Evolutionary conservation across 495 filamentous ascomycete genomes (phyloP), one percentile per base, ranked within the genome.

Genomic region (Chaetomium cochliodes): DNA sequence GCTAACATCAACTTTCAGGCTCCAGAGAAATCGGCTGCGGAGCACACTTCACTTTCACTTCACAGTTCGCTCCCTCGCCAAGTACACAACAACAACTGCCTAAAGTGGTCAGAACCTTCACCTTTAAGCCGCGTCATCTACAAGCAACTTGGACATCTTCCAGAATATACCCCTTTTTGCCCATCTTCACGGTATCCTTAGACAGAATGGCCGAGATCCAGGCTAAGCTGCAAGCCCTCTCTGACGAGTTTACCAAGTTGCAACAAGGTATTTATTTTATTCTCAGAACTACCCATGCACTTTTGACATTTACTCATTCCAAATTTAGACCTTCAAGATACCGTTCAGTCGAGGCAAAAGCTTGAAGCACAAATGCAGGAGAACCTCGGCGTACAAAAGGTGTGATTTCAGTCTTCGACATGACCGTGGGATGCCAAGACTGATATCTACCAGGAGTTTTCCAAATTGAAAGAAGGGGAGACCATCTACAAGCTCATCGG

Each of bases 401-500:
- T 91, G 22, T 13, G 64, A 42, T 68, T 75, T 5, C 61, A 50
- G n/a, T 6, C 8, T 22, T 18, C 23, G 37, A 12, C 13, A 18
- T 37, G 33, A 13, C 52, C 53, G 18, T 37, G 23, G 64, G 62
- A 33, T n/a, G 30, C 41, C 15, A 52, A 15, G 15, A 28, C 49
- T 52, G 15, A n/a, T 23, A 15, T 15, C 12, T 18, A 5, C 23
- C 42, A 92, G 87, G 94, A 98, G 80, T 97, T 98, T 76, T 77
- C 84, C 37, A 82, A 82, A 62, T 82, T 98, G 63, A 85, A 87
- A 64, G 87, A 91, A 54, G 87, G 88, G 66, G 87, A 93, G 65
- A 90, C 88, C 58, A 96, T 99, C 77, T 99, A 92, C 83, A 98
- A 98, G 76, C 84, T 96, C 42, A 86, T 97, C 58, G 94, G 94